Base-by-base conservation (phyloP, 176 grass and related monocot species). In the Cenchrus purpureus region DNA sequence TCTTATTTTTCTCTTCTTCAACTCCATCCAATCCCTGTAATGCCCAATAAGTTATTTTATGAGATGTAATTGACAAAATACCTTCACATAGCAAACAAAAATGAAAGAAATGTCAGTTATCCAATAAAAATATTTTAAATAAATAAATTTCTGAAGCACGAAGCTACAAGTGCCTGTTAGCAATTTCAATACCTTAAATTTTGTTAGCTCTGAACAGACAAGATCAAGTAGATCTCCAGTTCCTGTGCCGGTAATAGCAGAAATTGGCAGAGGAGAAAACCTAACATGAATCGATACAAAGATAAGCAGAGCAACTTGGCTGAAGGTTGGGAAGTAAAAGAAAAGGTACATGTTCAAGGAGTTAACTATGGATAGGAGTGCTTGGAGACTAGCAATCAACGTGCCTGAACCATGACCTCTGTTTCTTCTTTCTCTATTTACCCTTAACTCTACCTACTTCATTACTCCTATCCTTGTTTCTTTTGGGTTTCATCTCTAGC, bases 201-300 rank as follows among this genome's bases (percentile, higher is more conserved):
- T 91, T 87, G 45, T 93, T 65, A 98, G 83, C 84, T 90, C 92
- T 92, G 89, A 87, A 85, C 93, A 98, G 42, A 98, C 89, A 42
- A 92, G 59, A 91, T 88, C 87, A 82, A 98, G 96, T 78, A 98
- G 96, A 10, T 94, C 96, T 64, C 96, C 96, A 79, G 93, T 98
- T 88, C 96, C 96, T 51, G 91, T 94, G 69, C 91, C 91, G 78
- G 96, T 95, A 83, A 95, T 91, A 86, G 96, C 87, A 65, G 96
- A 98, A 89, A 98, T 94, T 57, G 96, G 87, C 54, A 95, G 45
- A 77, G 96, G 96, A 81, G 96, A 83, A 91, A 94, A 94, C 81
- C 93, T 98, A 77, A 11, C 40, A 89, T 71, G 40, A 76, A 66
- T 10, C 76, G 74, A 71, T 32, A 74, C 19, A 42, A 88, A 65